Evolutionary conservation across 2,329 filamentous ascomycete species (phyloP).

Genomic region (Chaetomiaceae sp.): DNA sequence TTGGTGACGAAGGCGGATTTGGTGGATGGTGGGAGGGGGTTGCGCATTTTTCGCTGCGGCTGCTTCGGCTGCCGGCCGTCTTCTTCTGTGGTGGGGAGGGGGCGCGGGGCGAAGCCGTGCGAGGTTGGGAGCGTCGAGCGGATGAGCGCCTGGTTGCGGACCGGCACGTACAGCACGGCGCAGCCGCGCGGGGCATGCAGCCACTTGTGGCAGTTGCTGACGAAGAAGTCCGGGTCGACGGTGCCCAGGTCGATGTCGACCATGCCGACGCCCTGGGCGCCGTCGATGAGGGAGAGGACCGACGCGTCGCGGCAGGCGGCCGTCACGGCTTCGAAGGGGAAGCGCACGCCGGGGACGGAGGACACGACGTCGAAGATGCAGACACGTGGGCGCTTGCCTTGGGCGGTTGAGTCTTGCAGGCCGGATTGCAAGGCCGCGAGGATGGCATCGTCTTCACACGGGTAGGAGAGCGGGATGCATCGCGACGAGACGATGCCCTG

Average conservation of each 20-base stretch:
- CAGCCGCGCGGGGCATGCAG: constrained; percentile 74
- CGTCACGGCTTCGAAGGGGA: constrained; percentile 70
- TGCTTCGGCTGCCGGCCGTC: too few relatives aligned
- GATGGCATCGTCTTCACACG: constrained; percentile 64
- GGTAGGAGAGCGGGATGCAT: constrained; percentile 61
- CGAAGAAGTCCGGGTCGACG: constrained; percentile 78
- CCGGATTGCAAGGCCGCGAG: constrained; percentile 55
- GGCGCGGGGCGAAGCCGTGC: constrained; percentile 64
- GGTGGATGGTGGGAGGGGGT: constrained; percentile 39
- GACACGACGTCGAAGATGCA: constrained; percentile 78
- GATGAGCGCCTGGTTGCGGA: constrained; percentile 70
- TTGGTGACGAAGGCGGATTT: constrained; percentile 61
- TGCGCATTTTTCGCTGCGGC: constrained; percentile 26
- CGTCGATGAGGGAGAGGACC: constrained; percentile 73
- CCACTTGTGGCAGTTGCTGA: constrained; percentile 90
- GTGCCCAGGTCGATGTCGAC: constrained; percentile 61
- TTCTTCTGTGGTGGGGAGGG: too few relatives aligned
- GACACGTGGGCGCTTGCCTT: constrained; percentile 59
- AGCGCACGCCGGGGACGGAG: constrained; percentile 69
- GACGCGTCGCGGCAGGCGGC: constrained; percentile 59
- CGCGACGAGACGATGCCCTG: constrained; percentile 39
- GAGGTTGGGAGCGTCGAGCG: constrained; percentile 73
- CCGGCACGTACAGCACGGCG: constrained; percentile 74
- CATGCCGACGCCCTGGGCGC: constrained; percentile 79
- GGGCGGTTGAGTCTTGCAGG: constrained; percentile 46